Conservation (phyloP, 495 filamentous ascomycete genomes). For the Aspergillus diversus region DNA sequence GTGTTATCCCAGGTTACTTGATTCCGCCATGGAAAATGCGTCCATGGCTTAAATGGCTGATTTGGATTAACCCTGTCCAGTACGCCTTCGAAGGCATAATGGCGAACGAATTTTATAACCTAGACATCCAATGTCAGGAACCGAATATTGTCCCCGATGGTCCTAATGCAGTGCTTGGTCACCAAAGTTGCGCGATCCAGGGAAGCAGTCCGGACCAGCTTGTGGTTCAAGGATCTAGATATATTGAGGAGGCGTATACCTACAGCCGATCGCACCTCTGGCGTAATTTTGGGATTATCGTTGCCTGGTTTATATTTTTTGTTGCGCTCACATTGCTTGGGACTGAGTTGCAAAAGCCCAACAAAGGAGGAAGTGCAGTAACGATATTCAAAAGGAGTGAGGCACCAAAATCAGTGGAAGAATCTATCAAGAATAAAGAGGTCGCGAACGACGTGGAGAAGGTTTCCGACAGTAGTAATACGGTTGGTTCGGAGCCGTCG, state of each 20-base stretch:
- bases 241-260: conserved; percentile 55
- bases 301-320: conserved; percentile 60
- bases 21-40: conserved; percentile 76
- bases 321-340: conserved; percentile 61
- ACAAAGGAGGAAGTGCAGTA: conserved; percentile 70
- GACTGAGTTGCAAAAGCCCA: conserved; percentile 71
- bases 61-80: conserved; percentile 73
- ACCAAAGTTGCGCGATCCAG: conserved; percentile 64
- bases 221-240: conserved; percentile 55
- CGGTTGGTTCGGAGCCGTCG: conserved; percentile 24
- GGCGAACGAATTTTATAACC: conserved; percentile 59
- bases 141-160: conserved; percentile 64
- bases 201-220: conserved; percentile 55
- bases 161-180: conserved; percentile 55
- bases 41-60: conserved; percentile 80
- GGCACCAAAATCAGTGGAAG: conserved; percentile 55
- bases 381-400: conserved; percentile 70
- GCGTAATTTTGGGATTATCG: conserved; percentile 65
- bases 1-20: conserved; percentile 59
- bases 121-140: conserved; percentile 53
- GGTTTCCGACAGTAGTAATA: conserved; percentile 34
- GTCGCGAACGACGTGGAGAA: conserved; percentile 53
- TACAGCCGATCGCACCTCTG: conserved; percentile 62
- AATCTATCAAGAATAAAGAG: conserved; percentile 40
- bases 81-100: conserved; percentile 75